Percentiles rank a stretch among this genome's conserved stretches.
Conservation (phyloP, 768 basidiomycete genomes). For the Tephrocybe sp. region DNA sequence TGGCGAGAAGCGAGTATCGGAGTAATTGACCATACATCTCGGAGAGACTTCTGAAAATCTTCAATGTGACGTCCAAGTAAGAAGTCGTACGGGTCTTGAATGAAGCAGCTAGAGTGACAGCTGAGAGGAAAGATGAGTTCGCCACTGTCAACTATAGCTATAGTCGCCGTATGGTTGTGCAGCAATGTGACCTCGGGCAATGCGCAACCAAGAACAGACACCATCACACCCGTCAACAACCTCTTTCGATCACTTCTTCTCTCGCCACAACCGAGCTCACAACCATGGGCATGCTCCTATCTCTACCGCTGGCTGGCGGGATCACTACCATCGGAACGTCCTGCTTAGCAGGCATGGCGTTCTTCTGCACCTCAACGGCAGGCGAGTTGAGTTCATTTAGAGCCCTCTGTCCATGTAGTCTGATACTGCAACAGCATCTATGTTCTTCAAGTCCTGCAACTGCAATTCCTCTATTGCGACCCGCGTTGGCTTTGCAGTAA, state of each 20-base stretch:
- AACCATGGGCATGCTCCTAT: constrained; percentile 72
- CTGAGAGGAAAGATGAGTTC: too few species aligned
- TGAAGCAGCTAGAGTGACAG: too few species aligned
- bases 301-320: constrained; percentile 68
- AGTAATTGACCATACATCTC: too few species aligned
- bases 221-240: neutral
- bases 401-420: constrained; percentile 1
- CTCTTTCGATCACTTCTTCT: neutral
- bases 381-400: constrained; percentile 42
- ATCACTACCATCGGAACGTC: constrained; percentile 77
- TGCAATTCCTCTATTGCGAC: constrained; percentile 99
- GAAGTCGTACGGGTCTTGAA: too few species aligned
- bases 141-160: too few species aligned
- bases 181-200: neutral
- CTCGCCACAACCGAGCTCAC: constrained; percentile 1
- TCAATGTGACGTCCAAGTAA: too few species aligned
- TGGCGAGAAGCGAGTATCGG: too few species aligned
- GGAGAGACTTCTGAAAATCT: too few species aligned
- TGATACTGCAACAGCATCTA: constrained; percentile 61
- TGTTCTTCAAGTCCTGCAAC: constrained; percentile 98
- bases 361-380: constrained; percentile 85
- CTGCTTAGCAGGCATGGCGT: constrained; percentile 79
- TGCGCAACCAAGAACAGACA: neutral
- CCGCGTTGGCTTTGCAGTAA: constrained; percentile 90
- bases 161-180: too few species aligned